Base-by-base conservation (phyloP, 2,329 filamentous ascomycete species). In the Ceratocystis papillata region DNA sequence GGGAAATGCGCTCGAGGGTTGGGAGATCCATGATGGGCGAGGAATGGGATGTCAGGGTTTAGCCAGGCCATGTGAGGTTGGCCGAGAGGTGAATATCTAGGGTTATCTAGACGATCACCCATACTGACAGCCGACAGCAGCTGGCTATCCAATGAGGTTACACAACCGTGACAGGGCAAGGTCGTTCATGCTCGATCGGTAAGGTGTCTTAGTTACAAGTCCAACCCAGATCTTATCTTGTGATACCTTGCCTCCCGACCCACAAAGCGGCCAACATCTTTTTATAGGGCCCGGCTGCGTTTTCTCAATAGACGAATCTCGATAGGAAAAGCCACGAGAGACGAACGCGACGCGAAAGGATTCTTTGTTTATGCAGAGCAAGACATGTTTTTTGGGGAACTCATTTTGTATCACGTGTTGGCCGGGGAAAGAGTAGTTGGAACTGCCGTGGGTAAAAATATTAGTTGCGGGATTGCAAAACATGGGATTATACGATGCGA, bases 1-100 rank as follows among this genome's bases (percentile, higher is more conserved):
- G 28, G 41, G 30, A 46, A 10, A 63, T 63, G 25, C 61, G 61
- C 17, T 50, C 61, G 22, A 63, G 61, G n/a, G 61, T 33, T 17
- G 28, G 61, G 2, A 50, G n/a, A 30, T 63, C 61, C 61, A 63
- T 63, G 45, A 8, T 62, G 12, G 37, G 10, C 30, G 17, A 10
- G 8, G 46, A 20, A 20, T 10, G 46, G n/a, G 15, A 48, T 22
- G 37, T 12, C 37, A 41, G 12, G 37, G 37, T 41, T 41, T 41
- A 12, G 10, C 37, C 12, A 4, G 10, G 12, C 37, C 37, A 41
- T 15, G 37, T 50, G 48, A 50, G 46, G 5, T 48, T n/a, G 5
- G n/a, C 30, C 1, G 2, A 25, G 48, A 50, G 48, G 6, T 50
- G 17, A 15, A 5, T 15, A 12, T 41, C 22, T 50, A 50, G 48